Evolutionary conservation across 768 basidiomycete species (phyloP).

Genomic region (Boletus subcaerulescens): DNA sequence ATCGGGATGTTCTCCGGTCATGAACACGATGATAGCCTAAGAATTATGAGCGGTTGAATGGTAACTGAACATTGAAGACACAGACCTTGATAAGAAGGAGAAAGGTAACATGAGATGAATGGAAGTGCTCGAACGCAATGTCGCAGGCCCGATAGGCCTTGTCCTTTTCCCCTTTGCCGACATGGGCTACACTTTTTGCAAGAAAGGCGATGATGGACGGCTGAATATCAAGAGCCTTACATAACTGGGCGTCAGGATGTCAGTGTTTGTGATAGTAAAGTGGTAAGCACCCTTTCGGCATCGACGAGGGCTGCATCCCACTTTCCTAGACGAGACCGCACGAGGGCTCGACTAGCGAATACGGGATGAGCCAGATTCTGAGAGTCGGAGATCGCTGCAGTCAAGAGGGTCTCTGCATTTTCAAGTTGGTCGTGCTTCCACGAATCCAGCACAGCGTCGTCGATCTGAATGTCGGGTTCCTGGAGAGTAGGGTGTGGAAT

Average conservation of each 20-base stretch:
- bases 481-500: background rate
- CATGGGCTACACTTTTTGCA: background rate
- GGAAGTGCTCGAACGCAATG: background rate
- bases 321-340: background rate
- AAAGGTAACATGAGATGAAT: background rate
- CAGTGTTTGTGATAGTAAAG: background rate
- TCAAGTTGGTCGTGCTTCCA: constrained; percentile 1
- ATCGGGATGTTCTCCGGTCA: background rate
- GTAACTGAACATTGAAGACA: background rate
- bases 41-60: background rate
- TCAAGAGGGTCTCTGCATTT: background rate
- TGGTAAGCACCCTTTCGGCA: background rate
- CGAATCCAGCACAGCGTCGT: background rate
- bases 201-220: background rate
- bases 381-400: background rate
- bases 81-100: background rate
- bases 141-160: background rate
- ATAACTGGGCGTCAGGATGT: background rate
- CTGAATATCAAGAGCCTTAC: background rate
- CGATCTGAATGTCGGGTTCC: background rate
- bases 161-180: background rate
- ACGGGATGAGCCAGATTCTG: background rate
- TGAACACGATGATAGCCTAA: background rate
- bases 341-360: background rate
- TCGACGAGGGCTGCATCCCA: background rate